Conservation (phyloP, 1,139 yeast species). For the Taphrina communis region DNA sequence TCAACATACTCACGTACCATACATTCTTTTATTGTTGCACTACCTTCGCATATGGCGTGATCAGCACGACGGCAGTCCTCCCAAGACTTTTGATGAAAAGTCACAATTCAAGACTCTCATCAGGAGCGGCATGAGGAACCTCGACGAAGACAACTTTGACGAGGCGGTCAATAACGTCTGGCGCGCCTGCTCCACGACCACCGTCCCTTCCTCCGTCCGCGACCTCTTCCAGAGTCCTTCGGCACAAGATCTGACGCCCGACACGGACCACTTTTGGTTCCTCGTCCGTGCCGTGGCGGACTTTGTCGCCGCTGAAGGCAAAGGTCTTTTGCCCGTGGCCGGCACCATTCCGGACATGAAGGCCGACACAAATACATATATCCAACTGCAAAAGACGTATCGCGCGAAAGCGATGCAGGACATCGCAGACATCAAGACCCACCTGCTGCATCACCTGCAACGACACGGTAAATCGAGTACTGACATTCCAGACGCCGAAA, state of each 20-base stretch:
- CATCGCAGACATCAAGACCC: conserved; percentile 53
- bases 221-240: conserved; percentile 26
- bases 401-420: conserved; percentile 64
- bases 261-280: conserved; percentile 63
- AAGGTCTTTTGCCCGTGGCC: conserved; percentile 66
- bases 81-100: conserved; percentile 59
- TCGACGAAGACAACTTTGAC: conserved; percentile 65
- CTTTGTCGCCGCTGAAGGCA: conserved; percentile 55
- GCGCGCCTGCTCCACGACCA: conserved; percentile 50
- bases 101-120: conserved; percentile 56
- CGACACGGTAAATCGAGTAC: conserved; percentile 9
- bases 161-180: conserved; percentile 71
- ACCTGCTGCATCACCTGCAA: conserved; percentile 51
- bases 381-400: conserved; percentile 65
- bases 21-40: conserved; percentile 67
- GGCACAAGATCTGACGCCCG: conserved; percentile 42
- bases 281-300: conserved; percentile 62
- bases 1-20: conserved; percentile 76
- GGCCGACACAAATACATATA: conserved; percentile 69
- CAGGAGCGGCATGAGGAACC: conserved; percentile 51
- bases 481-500: conserved; percentile 53
- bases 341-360: conserved; percentile 91
- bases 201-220: conserved; percentile 34
- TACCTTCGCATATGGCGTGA: conserved; percentile 55
- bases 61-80: conserved; percentile 53